These are phyloP conservation scores for Pseudogymnoascus sp. DNA, from an alignment of 2,329 filamentous ascomycete genomes.

Conservation along the genomic window DNA sequence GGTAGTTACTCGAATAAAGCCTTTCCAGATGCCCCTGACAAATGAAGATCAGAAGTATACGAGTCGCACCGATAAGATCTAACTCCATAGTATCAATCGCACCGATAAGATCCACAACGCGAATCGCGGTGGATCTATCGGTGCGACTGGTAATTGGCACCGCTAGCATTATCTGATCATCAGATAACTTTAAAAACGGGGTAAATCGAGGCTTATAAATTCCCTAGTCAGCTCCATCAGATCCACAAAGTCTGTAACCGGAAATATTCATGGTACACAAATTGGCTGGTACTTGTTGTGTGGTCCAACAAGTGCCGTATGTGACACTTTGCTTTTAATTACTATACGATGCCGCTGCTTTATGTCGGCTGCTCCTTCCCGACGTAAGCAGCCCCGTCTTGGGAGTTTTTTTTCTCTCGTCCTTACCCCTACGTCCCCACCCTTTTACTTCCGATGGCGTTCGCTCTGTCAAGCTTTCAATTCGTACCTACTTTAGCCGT, in stretches of 20 bases:
- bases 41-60: not conserved
- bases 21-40: not conserved
- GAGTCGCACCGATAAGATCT: not conserved
- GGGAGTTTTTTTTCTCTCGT: not conserved
- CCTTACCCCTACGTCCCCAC: not conserved
- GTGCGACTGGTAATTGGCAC: not conserved
- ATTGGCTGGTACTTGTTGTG: not conserved
- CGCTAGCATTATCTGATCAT: not conserved
- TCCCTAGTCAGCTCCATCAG: not conserved
- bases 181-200: conserved; percentile 3
- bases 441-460: not conserved
- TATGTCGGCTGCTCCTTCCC: not conserved
- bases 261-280: not conserved
- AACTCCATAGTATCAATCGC: not conserved
- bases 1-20: not conserved
- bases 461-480: not conserved
- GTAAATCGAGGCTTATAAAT: conserved; percentile 1
- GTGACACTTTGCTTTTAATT: not conserved
- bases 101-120: not conserved
- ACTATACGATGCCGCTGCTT: not conserved
- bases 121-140: not conserved
- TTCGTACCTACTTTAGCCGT: not conserved
- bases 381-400: not conserved
- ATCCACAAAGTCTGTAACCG: not conserved
- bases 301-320: not conserved